Conservation (phyloP, 2,329 filamentous ascomycete species). For the Cryphonectria japonica region DNA sequence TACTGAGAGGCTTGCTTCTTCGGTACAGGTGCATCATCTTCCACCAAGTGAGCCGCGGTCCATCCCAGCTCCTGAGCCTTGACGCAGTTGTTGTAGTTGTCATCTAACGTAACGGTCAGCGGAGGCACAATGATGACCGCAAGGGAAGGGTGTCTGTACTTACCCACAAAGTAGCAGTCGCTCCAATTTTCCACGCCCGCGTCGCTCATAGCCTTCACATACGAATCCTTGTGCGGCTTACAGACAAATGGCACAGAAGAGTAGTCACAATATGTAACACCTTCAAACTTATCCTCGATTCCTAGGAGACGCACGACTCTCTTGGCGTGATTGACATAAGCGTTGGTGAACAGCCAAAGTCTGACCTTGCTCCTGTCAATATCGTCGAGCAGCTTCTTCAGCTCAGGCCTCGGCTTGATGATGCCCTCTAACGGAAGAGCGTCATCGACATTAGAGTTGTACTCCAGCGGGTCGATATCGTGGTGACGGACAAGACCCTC, state of each 20-base stretch:
- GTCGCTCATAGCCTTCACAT: constrained; percentile 83
- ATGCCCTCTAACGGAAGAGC: constrained; percentile 85
- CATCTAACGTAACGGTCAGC: constrained; percentile 59
- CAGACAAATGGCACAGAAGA: constrained; percentile 72
- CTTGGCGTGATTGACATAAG: constrained; percentile 85
- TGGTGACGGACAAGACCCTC: constrained; percentile 93
- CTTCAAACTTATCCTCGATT: constrained; percentile 89
- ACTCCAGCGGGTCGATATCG: constrained; percentile 91
- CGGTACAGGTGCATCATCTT: constrained; percentile 70
- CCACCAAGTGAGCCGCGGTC: constrained; percentile 84
- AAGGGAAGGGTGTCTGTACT: constrained; percentile 39
- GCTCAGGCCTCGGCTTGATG: constrained; percentile 75
- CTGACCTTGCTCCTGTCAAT: constrained; percentile 84
- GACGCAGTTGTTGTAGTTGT: constrained; percentile 81
- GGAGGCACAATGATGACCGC: not conserved
- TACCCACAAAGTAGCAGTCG: constrained; percentile 92
- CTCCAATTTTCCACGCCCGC: constrained; percentile 69
- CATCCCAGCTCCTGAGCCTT: constrained; percentile 81
- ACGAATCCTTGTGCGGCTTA: constrained; percentile 86
- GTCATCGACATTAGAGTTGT: constrained; percentile 94
- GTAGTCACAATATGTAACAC: constrained; percentile 95
- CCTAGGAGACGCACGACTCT: constrained; percentile 80
- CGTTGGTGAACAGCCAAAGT: constrained; percentile 95
- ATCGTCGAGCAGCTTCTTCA: constrained; percentile 77
- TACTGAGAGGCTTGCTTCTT: constrained; percentile 68